Evolutionary conservation across 2,329 filamentous ascomycete genomes (phyloP).

Genomic region (Paraphoma chrysanthemicola): DNA sequence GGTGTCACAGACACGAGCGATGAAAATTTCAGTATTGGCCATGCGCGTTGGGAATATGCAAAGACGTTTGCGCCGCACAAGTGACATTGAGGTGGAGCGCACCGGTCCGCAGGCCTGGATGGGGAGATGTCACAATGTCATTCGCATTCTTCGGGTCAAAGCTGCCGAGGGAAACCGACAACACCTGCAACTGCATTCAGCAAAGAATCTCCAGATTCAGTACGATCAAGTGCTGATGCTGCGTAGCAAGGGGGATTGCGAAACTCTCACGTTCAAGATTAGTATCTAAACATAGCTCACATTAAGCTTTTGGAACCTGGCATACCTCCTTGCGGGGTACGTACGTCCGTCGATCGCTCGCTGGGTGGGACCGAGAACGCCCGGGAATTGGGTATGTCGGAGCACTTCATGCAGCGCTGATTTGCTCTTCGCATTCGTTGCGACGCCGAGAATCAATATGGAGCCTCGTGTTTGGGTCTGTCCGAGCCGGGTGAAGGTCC

Average conservation of each 20-base stretch:
- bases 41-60: not conserved
- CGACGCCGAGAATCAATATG: not conserved
- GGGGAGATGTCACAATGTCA: not conserved
- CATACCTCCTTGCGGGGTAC: not conserved
- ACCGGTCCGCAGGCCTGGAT: not conserved
- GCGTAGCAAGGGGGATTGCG: not conserved
- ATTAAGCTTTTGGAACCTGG: not conserved
- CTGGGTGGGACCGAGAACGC: not conserved
- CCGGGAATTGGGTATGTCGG: not conserved
- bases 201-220: not conserved
- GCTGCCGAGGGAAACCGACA: not conserved
- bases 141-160: constrained; percentile 4
- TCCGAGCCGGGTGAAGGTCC: not conserved
- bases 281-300: constrained; percentile 1
- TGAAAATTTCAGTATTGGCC: not conserved
- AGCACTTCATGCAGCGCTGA: not conserved
- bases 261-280: not conserved
- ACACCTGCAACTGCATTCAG: not conserved
- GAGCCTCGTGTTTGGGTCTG: not conserved
- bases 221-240: constrained; percentile 4
- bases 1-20: constrained; percentile 10
- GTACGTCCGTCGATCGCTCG: not conserved
- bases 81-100: not conserved
- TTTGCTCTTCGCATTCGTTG: not conserved
- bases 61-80: not conserved